Evolutionary conservation across 148 eudicot genomes (phyloP), one percentile per base, ranked within the genome.

Genomic region (Chenopodium formosanum): DNA sequence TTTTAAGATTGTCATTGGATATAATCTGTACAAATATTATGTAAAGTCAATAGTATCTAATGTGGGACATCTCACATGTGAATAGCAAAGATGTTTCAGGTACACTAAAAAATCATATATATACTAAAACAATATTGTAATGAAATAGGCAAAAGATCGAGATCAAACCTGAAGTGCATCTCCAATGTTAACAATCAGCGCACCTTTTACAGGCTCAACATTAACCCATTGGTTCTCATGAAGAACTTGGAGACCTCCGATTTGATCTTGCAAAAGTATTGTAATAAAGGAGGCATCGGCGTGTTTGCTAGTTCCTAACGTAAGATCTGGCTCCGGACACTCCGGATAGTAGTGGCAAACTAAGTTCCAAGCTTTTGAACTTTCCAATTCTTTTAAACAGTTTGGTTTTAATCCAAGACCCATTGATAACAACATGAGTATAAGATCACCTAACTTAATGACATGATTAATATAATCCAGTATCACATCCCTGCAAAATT

Each of bases 281-380:
- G 89, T 88, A 50, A 90, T 58, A 71, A 87, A 86, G 60, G 56
- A 71, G 2, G 63, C 10, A 65, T 90, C 92, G 0, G 88, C 20
- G 67, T 90, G 92, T 56, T 81, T 83, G 81, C 70, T 80, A 12
- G 85, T 53, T 12, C 90, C 90, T 67, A 88, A 62, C 0, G 90
- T 79, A 16, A 86, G 69, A 20, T 90, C 87, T 14, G 92, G 92
- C 74, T 88, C 79, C 11, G 92, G 92, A 77, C 92, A 90, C 19
- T 87, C 81, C 0, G 92, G 92, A 48, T 88, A 90, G 79, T 85
- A 90, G 46, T 88, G 89, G 52, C 80, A 12, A 0, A 76, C n/a
- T 8, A 83, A 64, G 14, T 17, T 63, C 77, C 74, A 83, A 13
- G 79, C 87, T 71, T 72, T 25, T 12, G 74, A 70, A 63, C 88